phyloP scores from a whole-genome alignment of 2,329 filamentous ascomycete species.

The Colletotrichum musae region DNA sequence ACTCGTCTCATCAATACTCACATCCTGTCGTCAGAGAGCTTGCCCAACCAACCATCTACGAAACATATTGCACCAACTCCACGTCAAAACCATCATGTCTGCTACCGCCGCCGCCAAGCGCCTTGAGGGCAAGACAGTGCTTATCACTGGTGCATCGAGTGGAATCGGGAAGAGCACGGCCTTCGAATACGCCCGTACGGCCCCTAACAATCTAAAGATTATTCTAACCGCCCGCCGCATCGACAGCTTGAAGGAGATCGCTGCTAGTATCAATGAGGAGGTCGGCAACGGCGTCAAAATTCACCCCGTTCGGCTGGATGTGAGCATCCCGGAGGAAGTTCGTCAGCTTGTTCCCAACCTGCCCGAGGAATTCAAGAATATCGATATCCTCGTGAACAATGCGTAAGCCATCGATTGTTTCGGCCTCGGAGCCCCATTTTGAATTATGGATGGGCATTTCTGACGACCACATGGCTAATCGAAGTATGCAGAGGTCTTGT shows the following conservation, averaged over 20 bases:
- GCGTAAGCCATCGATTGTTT: slow-evolving; percentile 74
- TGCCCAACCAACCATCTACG: slow-evolving; percentile 12
- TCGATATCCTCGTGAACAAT: slow-evolving; percentile 95
- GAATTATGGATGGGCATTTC: no score
- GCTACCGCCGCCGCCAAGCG: slow-evolving; percentile 81
- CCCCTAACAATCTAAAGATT: slow-evolving; percentile 83
- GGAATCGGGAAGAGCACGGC: slow-evolving; percentile 89
- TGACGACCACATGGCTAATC: slow-evolving; percentile 32
- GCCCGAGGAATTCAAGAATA: slow-evolving; percentile 85
- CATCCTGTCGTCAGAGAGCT: slow-evolving; percentile 7
- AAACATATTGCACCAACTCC: not conserved
- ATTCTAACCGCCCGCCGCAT: slow-evolving; percentile 90
- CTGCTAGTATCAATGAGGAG: slow-evolving; percentile 81
- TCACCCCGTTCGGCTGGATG: slow-evolving; percentile 86
- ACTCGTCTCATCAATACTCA: slow-evolving; percentile 16
- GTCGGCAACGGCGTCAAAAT: slow-evolving; percentile 87
- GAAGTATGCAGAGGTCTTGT: slow-evolving; percentile 79
- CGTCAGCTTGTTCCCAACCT: slow-evolving; percentile 79
- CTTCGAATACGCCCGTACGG: slow-evolving; percentile 92
- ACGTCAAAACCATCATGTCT: slow-evolving; percentile 56
- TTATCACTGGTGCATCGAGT: slow-evolving; percentile 93
- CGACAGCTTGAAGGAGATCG: slow-evolving; percentile 83
- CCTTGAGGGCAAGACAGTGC: slow-evolving; percentile 91
- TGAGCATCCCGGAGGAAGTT: slow-evolving; percentile 84
- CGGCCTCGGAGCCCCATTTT: not conserved